These are phyloP conservation scores for Dentipellis fragilis DNA, from an alignment of 768 basidiomycete species.

Conservation along the genomic window DNA sequence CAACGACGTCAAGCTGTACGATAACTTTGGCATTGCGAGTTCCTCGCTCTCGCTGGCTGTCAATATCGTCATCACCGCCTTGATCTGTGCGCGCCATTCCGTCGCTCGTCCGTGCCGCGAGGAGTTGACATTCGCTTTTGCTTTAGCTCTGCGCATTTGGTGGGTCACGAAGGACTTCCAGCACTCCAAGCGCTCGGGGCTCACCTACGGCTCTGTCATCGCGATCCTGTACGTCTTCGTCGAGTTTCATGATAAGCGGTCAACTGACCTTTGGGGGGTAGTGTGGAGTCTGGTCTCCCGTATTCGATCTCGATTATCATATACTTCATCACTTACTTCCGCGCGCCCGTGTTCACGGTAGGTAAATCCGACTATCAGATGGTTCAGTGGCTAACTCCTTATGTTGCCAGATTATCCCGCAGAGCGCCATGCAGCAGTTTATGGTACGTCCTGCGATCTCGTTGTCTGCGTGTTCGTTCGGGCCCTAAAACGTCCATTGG, in stretches of 20 bases:
- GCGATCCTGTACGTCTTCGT: not conserved
- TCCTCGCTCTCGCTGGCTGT: not conserved
- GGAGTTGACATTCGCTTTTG: not conserved
- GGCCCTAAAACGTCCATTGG: not conserved
- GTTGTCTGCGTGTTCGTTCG: too few relatives aligned
- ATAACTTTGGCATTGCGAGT: not conserved
- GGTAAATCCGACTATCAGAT: not conserved
- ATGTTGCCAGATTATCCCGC: not conserved
- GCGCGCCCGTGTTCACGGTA: not conserved
- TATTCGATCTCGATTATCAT: not conserved
- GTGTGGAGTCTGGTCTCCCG: not conserved
- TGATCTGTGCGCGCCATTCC: not conserved
- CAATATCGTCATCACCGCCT: not conserved
- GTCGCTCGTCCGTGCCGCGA: not conserved
- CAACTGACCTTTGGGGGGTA: not conserved
- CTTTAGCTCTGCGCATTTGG: not conserved
- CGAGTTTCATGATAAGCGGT: not conserved
- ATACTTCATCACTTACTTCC: not conserved
- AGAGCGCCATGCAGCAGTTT: not conserved
- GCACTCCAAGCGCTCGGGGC: not conserved
- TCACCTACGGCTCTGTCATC: not conserved
- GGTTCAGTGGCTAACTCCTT: not conserved
- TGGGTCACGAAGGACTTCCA: not conserved
- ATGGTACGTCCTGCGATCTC: not conserved
- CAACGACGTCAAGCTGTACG: not conserved